phyloP scores from a whole-genome alignment of 768 basidiomycete genomes.

The Phlebiopsis flavidoalba region DNA sequence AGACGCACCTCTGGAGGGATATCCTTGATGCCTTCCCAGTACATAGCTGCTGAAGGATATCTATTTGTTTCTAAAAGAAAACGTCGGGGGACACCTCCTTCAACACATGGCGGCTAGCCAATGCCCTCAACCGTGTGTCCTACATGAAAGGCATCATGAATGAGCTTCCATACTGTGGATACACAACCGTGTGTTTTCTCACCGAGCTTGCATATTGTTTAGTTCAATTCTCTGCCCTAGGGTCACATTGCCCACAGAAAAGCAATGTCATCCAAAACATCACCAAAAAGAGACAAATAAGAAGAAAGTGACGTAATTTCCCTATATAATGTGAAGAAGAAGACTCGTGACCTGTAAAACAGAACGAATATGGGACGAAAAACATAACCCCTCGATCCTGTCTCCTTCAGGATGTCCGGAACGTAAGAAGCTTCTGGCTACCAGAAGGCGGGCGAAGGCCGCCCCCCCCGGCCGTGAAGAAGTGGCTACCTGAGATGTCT shows the following conservation, averaged over 20 bases:
- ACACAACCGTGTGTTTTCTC: too few species aligned
- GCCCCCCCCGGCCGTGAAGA: conserved; percentile 14
- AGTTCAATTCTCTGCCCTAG: too few species aligned
- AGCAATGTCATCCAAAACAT: conserved; percentile 27
- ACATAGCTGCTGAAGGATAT: conserved; percentile 14
- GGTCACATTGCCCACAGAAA: conserved; percentile 18
- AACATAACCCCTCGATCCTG: conserved; percentile 22
- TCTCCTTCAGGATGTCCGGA: conserved; percentile 23
- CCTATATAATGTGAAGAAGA: conserved; percentile 6
- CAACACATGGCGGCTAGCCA: conserved; percentile 26
- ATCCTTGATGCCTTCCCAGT: conserved; percentile 16
- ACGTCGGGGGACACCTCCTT: conserved; percentile 26
- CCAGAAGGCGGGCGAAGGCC: too few species aligned
- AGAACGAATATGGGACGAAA: background rate
- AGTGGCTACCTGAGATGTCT: background rate
- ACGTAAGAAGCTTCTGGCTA: conserved; percentile 22
- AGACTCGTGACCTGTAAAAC: too few species aligned
- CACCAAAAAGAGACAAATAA: too few species aligned
- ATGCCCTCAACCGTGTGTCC: conserved; percentile 24
- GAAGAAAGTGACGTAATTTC: conserved; percentile 26
- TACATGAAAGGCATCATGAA: conserved; percentile 21
- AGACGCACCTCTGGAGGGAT: conserved; percentile 1
- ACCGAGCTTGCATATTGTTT: conserved; percentile 30
- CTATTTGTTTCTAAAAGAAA: conserved; percentile 25
- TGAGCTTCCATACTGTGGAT: conserved; percentile 17